A percentile compares a stretch with the other conserved stretches of the same genome.
Conservation (phyloP, 2,329 filamentous ascomycete species). For the Pseudogymnoascus sp. region DNA sequence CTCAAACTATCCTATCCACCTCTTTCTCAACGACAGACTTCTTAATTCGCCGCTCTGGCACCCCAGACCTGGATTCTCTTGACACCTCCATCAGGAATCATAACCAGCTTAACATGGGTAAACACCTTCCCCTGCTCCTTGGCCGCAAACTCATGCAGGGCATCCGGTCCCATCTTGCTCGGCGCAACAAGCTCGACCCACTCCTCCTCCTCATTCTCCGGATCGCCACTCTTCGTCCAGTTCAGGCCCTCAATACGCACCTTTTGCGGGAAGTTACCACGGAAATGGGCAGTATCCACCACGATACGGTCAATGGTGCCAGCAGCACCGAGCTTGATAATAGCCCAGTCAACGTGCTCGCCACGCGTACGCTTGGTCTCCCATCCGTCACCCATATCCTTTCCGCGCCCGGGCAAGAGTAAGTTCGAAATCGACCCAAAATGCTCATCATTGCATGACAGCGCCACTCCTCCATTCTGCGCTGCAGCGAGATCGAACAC, state of each 20-base stretch:
- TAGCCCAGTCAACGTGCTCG: slow-evolving; percentile 73
- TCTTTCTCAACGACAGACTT: background rate
- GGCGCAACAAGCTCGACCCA: slow-evolving; percentile 62
- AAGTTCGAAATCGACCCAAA: slow-evolving; percentile 77
- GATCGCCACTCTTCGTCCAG: slow-evolving; percentile 47
- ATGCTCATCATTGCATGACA: slow-evolving; percentile 74
- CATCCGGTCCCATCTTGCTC: slow-evolving; percentile 63
- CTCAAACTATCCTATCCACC: background rate
- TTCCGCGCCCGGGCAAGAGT: slow-evolving; percentile 67
- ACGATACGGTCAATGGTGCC: slow-evolving; percentile 59
- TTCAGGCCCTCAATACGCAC: slow-evolving; percentile 58
- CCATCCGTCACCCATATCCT: slow-evolving; percentile 86
- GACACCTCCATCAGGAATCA: slow-evolving; percentile 88
- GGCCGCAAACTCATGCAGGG: slow-evolving; percentile 59
- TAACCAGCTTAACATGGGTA: slow-evolving; percentile 74
- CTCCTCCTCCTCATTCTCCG: slow-evolving; percentile 45
- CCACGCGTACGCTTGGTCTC: slow-evolving; percentile 70
- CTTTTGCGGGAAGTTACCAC: slow-evolving; percentile 76
- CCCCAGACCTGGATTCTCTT: slow-evolving; percentile 65
- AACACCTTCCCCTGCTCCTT: slow-evolving; percentile 52
- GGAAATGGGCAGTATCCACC: slow-evolving; percentile 75
- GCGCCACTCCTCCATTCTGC: slow-evolving; percentile 68
- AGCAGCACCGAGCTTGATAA: slow-evolving; percentile 62
- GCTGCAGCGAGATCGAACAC: slow-evolving; percentile 71
- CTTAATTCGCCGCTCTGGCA: background rate